Evolutionary conservation across 768 basidiomycete genomes (phyloP), one percentile per base, ranked within the genome.

Genomic region (Clathrus columnatus): DNA sequence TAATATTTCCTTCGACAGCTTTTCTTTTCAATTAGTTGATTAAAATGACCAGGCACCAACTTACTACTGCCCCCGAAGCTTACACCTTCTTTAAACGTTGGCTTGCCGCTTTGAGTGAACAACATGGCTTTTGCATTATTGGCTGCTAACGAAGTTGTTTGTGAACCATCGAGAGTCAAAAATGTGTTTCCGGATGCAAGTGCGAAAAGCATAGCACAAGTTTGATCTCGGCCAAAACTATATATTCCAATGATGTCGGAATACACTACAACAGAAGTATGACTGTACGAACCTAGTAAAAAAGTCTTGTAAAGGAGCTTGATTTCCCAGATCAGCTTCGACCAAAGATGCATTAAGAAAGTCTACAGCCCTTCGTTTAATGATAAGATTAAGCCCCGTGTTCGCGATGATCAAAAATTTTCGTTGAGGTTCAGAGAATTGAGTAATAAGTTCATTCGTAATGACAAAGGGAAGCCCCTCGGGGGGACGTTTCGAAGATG

Each of bases 381-480:
- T 75, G 51, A 95, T 72, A 65, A 89, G 84, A 18, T 84, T 87
- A 58, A 96, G 67, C 4, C 92, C 93, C 17, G 83, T 84, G 62
- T 91, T 94, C 23, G 87, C 91, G 57, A 97, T 70, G 56, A 97
- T 78, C 75, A 97, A 81, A 66, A 93, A 95, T 62, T 91, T 85
- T 48, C 77, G 76, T 20, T 87, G 74, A 10, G 77, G 72, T 56
- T 87, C 82, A n/a, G 80, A 81, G 62, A 87, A 85, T 65, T 94
- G 90, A 18, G 81, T 79, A 0, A 85, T 86, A 41, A 95, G 73
- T 70, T 95, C 91, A 63, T 93, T 92, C 49, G 78, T 82, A 28
- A 78, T 70, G 1, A 77, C 71, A 11, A 84, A 82, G 1, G 73
- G 69, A 26, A 82, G 78, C 1, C 63, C 59, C 32, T 64, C 63